Evolutionary conservation across 768 basidiomycete species (phyloP).

Genomic region (Trametes maxima): DNA sequence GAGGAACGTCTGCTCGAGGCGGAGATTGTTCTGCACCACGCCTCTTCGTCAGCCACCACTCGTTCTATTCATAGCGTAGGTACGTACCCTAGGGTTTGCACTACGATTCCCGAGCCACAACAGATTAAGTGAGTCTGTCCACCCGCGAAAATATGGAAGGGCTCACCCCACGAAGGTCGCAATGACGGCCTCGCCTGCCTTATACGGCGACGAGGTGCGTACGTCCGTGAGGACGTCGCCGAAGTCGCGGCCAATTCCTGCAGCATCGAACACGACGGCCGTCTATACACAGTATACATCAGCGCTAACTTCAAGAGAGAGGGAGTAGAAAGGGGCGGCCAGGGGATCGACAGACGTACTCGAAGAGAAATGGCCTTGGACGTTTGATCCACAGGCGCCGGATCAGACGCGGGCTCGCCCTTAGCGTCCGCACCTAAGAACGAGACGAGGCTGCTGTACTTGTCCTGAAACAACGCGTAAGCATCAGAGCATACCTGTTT

Average conservation of each 20-base stretch:
- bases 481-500: too few species aligned
- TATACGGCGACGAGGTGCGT: conserved; percentile 47
- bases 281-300: conserved; percentile 40
- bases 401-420: conserved; percentile 59
- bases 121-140: too few species aligned
- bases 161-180: conserved; percentile 63
- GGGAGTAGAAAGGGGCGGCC: not conserved
- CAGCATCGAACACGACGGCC: conserved; percentile 61
- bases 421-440: conserved; percentile 55
- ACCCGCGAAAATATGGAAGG: too few species aligned
- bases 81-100: conserved; percentile 71
- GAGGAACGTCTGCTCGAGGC: conserved; percentile 72
- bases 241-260: conserved; percentile 59
- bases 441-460: conserved; percentile 66
- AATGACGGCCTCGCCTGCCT: conserved; percentile 56
- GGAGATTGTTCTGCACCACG: conserved; percentile 66
- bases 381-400: conserved; percentile 65
- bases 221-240: conserved; percentile 65
- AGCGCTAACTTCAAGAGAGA: not conserved
- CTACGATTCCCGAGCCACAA: not conserved
- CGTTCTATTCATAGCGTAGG: not conserved
- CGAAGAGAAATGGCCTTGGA: conserved; percentile 69
- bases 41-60: not conserved
- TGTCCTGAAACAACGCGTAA: conserved; percentile 38
- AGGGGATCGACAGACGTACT: conserved; percentile 36